Evolutionary conservation across 371 early-diverging fungal species (phyloP).

Genomic region (Apophysomyces elegans): DNA sequence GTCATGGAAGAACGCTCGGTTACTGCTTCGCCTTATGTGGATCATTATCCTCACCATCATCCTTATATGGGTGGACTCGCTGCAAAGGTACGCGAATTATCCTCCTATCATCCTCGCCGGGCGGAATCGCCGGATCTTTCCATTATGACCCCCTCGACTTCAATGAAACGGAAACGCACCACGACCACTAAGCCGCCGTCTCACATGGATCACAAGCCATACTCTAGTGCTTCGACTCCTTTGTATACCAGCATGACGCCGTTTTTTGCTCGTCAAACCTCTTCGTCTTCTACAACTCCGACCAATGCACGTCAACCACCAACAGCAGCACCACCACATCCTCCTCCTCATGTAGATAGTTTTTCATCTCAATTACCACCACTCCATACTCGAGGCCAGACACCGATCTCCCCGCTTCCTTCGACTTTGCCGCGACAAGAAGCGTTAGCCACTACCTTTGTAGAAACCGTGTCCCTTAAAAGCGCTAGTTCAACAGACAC

Average conservation of each 20-base stretch:
- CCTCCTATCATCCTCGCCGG: conserved; percentile 18
- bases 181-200: conserved; percentile 27
- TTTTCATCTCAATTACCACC: conserved; percentile 24
- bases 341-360: conserved; percentile 20
- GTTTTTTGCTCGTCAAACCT: conserved; percentile 18
- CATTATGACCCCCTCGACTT: conserved; percentile 15
- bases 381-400: conserved; percentile 16
- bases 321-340: not conserved
- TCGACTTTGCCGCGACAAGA: conserved; percentile 13
- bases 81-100: conserved; percentile 44
- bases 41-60: conserved; percentile 21
- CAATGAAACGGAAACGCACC: conserved; percentile 13
- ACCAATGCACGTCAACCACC: conserved; percentile 13
- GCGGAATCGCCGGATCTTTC: conserved; percentile 34
- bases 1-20: conserved; percentile 5
- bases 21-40: conserved; percentile 17
- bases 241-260: conserved; percentile 27
- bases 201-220: conserved; percentile 18
- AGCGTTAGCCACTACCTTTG: conserved; percentile 17
- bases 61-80: conserved; percentile 33
- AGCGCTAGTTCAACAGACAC: conserved; percentile 14
- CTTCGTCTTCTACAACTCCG: conserved; percentile 21
- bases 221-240: conserved; percentile 46
- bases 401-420: conserved; percentile 17
- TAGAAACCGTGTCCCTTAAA: conserved; percentile 52